These are phyloP conservation scores for Lodderomyces margitis DNA, from an alignment of 1,139 yeast species.

Conservation along the genomic window DNA sequence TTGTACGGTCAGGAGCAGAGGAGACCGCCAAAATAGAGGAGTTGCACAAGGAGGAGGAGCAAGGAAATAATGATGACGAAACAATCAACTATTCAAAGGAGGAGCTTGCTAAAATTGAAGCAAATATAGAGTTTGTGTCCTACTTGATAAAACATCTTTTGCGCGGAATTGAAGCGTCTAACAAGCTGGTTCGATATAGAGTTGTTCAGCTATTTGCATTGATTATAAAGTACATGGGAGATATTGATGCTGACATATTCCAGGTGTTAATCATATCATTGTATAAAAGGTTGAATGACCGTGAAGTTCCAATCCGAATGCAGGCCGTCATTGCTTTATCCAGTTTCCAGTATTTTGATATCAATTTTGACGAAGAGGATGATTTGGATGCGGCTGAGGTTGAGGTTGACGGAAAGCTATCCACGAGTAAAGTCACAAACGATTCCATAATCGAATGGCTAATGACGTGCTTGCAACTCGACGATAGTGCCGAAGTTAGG, in stretches of 20 bases:
- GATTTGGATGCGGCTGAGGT: constrained; percentile 32
- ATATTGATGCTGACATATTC: constrained; percentile 72
- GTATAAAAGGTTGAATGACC: constrained; percentile 67
- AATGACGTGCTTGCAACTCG: constrained; percentile 62
- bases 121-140: constrained; percentile 50
- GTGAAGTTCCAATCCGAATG: constrained; percentile 73
- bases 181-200: constrained; percentile 75
- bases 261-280: constrained; percentile 62
- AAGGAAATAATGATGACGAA: constrained; percentile 18
- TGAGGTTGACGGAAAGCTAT: not conserved
- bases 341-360: constrained; percentile 61
- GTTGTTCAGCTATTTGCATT: constrained; percentile 77
- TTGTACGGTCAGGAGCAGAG: constrained; percentile 38
- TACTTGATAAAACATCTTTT: constrained; percentile 63
- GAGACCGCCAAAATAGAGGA: constrained; percentile 31
- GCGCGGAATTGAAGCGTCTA: constrained; percentile 75
- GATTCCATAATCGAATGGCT: constrained; percentile 47
- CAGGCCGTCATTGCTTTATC: constrained; percentile 83
- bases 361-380: constrained; percentile 38
- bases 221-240: constrained; percentile 69
- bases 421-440: constrained; percentile 16
- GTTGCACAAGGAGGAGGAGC: constrained; percentile 22
- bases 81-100: constrained; percentile 16
- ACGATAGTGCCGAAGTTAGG: constrained; percentile 85
- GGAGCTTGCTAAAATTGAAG: constrained; percentile 23